Base-by-base conservation (phyloP, 2,329 filamentous ascomycete species). In the Apiospora saccharicola region DNA sequence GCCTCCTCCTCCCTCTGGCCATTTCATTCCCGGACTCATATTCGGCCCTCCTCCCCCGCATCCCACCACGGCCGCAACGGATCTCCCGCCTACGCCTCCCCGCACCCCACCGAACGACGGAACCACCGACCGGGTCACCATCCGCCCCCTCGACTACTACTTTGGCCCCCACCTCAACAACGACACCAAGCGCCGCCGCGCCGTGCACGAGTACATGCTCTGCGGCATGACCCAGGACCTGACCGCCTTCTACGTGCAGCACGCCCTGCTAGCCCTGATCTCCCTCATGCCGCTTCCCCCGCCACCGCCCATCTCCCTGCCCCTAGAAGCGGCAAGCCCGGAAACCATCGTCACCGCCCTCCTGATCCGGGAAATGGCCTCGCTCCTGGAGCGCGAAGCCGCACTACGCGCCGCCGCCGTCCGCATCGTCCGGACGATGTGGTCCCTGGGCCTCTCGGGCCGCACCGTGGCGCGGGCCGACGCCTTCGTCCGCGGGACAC, bases 121-220 rank as follows among this genome's bases (percentile, higher is more conserved):
- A 19, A 13, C 22, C n/a, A 6, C 4, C 49, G 10, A 4, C 49
- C 49, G 6, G 22, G 5, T 2, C 26, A 16, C 14, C 30, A 30
- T 22, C 19, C 30, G 30, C 30, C 8, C 30, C 30, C 30, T 61
- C 30, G 16, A 61, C 30, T 14, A 5, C 51, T 57, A 57, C 53
- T 37, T 61, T 30, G 30, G 53, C 30, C 6, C 30, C 30, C 53
- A 37, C 53, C 30, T 61, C 30, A 61, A 61, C 30, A 22, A 22
- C 53, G 30, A 61, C 30, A 16, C 1, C 16, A 61, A 61, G 53
- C 53, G 26, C 16, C 16, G 8, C 16, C 53, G 53, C 53, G 30
- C 53, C 53, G 53, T 61, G 6, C 30, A 37, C 53, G 53, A 61
- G 53, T 61, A 61, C 53, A 22, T 61, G 30, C 53, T 61, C 53